Evolutionary conservation across 495 filamentous ascomycete species (phyloP), one percentile per base, ranked within the genome.

Genomic region (Aspergillus taichungensis): DNA sequence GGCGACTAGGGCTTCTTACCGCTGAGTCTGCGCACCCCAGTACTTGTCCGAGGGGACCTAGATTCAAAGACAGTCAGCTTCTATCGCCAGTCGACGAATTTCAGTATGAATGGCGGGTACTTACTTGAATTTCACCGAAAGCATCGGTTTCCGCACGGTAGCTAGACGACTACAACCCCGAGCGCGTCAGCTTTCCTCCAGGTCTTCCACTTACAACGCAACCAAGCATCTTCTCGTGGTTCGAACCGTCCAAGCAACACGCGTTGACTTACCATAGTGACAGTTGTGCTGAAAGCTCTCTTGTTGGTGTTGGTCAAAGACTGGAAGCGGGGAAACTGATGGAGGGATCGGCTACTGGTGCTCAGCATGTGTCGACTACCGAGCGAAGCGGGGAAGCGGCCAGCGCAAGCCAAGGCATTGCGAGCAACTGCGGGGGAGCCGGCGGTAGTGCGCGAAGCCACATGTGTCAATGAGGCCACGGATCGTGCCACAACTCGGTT

Each of bases 11-110:
- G 29, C 37, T 46, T 45, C 74, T 61, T 76, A 79, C 67, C 92
- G 82, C 77, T 98, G 86, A 49, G 92, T 98, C 72, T 98, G 92
- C 39, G 92, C 92, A 61, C 92, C 92, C 92, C 94, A 98, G 77
- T 98, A 98, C 75, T 86, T 94, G 82, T 92, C 88, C 42, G 80
- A 76, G 34, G 85, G 77, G 47, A 98, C 94, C 73, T 88, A 73
- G 27, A 40, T 34, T 41, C 18, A 45, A 30, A 42, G 39, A 14
- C 24, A 37, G 36, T 67, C 45, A 64, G 57, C 43, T 46, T 12
- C n/a, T 51, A 41, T 44, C 28, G n/a, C 14, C 29, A 30, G 11
- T 18, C 5, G 30, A 30, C 1, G 24, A 32, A 45, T 8, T 29
- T n/a, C 13, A 12, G 40, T 18, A 24, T 41, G 5, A 34, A 31